Conservation (phyloP, 2,329 filamentous ascomycete genomes). For the Cladosporium sp. region DNA sequence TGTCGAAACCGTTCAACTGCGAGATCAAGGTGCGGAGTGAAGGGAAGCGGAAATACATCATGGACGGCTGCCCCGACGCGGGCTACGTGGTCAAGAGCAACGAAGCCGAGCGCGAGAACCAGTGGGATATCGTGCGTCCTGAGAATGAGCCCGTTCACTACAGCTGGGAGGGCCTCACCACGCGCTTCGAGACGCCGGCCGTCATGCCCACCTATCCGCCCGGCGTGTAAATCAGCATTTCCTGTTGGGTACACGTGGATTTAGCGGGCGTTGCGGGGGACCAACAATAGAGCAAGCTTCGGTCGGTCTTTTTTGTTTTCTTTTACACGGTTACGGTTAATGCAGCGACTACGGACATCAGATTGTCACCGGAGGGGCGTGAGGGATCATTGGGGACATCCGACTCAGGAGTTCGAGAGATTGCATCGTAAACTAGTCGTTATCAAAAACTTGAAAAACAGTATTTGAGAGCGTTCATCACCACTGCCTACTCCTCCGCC, state of each 20-base stretch:
- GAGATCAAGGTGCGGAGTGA: slow-evolving; percentile 26
- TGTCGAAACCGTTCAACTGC: slow-evolving; percentile 28
- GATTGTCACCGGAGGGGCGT: neutral
- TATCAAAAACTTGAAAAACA: neutral
- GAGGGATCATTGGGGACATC: neutral
- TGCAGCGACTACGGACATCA: neutral
- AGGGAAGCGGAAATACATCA: slow-evolving; percentile 26
- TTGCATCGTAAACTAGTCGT: neutral
- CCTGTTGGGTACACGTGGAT: neutral
- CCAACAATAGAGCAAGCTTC: neutral
- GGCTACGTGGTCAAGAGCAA: slow-evolving; percentile 21
- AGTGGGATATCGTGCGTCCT: slow-evolving; percentile 13
- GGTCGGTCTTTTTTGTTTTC: neutral
- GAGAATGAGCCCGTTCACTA: slow-evolving; percentile 9
- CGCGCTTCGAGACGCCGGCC: slow-evolving; percentile 7
- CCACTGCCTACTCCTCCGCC: neutral
- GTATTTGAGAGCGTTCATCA: no score
- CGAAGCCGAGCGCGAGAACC: slow-evolving; percentile 13
- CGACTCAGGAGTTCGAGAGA: no score
- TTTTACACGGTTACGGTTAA: no score
- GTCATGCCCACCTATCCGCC: slow-evolving; percentile 11
- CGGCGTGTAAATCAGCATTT: slow-evolving; percentile 1
- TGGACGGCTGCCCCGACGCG: slow-evolving; percentile 21
- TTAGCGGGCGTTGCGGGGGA: neutral
- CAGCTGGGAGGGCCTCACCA: slow-evolving; percentile 11